A percentile compares a stretch with the other conserved stretches of the same genome.
Conservation (phyloP, 352 stramenopile genomes). For the Lagenidium sp. region DNA sequence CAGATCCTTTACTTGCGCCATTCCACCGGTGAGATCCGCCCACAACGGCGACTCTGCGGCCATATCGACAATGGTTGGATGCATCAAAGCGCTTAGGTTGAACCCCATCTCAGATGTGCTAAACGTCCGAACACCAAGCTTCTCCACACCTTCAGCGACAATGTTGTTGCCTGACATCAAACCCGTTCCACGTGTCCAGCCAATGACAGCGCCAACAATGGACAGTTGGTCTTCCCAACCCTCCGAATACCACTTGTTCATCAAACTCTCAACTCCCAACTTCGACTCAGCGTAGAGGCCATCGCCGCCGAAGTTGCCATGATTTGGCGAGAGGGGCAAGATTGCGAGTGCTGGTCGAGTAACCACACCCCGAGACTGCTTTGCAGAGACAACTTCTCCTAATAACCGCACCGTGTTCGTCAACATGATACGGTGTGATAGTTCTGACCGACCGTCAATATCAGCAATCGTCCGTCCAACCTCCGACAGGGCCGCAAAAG, state of each 20-base stretch:
- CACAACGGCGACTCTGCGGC: slow-evolving; percentile 66
- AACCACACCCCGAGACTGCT: slow-evolving; percentile 55
- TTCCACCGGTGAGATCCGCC: slow-evolving; percentile 73
- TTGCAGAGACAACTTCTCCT: slow-evolving; percentile 65
- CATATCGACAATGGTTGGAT: slow-evolving; percentile 65
- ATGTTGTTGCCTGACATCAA: slow-evolving; percentile 88
- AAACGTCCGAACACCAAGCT: slow-evolving; percentile 78
- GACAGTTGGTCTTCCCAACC: slow-evolving; percentile 82
- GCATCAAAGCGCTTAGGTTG: slow-evolving; percentile 77
- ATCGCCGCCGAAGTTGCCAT: slow-evolving; percentile 80
- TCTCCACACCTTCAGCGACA: slow-evolving; percentile 71
- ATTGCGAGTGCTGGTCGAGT: slow-evolving; percentile 74
- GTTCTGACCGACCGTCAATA: slow-evolving; percentile 69
- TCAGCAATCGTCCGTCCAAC: slow-evolving; percentile 68
- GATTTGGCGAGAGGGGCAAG: slow-evolving; percentile 80
- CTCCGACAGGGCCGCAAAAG: slow-evolving; percentile 82
- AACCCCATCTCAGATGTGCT: slow-evolving; percentile 86
- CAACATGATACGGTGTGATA: slow-evolving; percentile 84
- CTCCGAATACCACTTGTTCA: slow-evolving; percentile 84
- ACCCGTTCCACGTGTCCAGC: slow-evolving; percentile 80
- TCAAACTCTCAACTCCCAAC: slow-evolving; percentile 76
- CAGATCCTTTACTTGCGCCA: slow-evolving; percentile 67
- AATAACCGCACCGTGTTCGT: slow-evolving; percentile 82
- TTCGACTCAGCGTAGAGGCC: slow-evolving; percentile 87
- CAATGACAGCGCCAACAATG: slow-evolving; percentile 78